Conservation (phyloP, 768 basidiomycete species). For the Pleurotus eryngii region DNA sequence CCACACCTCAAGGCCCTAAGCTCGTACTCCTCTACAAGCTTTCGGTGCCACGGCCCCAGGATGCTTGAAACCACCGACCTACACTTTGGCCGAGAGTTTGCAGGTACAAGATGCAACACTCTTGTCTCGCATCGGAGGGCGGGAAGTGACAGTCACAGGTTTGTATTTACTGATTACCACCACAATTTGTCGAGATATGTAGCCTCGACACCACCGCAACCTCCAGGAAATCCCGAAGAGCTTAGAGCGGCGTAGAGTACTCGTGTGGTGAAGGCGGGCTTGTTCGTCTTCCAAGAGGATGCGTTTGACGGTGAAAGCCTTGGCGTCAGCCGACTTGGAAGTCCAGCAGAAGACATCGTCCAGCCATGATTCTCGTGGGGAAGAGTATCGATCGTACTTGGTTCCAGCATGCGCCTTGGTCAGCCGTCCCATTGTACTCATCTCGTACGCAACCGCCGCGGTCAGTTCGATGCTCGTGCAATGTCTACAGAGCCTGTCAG, state of each 20-base stretch:
- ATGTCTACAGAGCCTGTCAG: too few species aligned
- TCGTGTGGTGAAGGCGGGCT: conserved; percentile 64
- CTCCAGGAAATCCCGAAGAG: conserved; percentile 47
- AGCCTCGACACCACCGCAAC: conserved; percentile 40
- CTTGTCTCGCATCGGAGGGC: too few species aligned
- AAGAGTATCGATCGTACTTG: conserved; percentile 78
- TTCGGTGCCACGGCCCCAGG: too few species aligned
- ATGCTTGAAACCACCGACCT: too few species aligned
- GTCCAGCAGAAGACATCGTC: conserved; percentile 56
- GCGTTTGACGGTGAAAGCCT: conserved; percentile 55
- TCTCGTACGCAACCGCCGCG: conserved; percentile 39
- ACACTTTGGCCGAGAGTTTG: too few species aligned
- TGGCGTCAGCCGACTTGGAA: conserved; percentile 46
- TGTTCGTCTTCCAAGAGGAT: conserved; percentile 50
- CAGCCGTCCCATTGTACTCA: conserved; percentile 52
- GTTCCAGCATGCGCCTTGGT: conserved; percentile 79
- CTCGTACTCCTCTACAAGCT: too few species aligned
- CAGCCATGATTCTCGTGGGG: conserved; percentile 68
- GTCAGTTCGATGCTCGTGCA: conserved; percentile 26
- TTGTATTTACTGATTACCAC: conserved; percentile 35
- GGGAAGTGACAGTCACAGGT: too few species aligned
- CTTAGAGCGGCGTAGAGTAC: conserved; percentile 50
- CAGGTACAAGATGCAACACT: too few species aligned
- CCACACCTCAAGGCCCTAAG: too few species aligned
- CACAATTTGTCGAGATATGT: conserved; percentile 45